Evolutionary conservation across 2,329 filamentous ascomycete genomes (phyloP).

Genomic region (Botryosphaeria dothidea): DNA sequence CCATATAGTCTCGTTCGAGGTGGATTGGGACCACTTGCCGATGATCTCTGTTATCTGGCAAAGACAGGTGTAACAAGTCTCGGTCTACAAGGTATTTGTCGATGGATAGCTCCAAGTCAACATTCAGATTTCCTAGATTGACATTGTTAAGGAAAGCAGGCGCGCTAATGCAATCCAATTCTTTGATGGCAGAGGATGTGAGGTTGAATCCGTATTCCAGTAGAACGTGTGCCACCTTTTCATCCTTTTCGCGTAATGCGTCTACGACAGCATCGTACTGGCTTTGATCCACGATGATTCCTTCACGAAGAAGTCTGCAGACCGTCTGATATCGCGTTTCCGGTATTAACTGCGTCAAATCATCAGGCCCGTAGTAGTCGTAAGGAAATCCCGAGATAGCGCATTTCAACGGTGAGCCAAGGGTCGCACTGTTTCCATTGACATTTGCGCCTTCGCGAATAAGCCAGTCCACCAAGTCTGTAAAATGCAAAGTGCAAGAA

Average conservation of each 20-base stretch:
- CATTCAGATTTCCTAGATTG: no score
- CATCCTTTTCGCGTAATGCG: rapidly evolving
- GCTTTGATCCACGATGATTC: no score
- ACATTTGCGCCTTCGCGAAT: background rate
- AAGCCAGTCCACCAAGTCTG: background rate
- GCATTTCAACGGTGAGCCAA: background rate
- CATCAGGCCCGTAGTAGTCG: no score
- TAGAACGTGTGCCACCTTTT: background rate
- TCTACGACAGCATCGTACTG: background rate
- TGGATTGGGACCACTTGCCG: background rate
- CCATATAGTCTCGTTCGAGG: background rate
- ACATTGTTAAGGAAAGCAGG: no score
- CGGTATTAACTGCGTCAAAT: rapidly evolving
- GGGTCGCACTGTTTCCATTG: background rate
- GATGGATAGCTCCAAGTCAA: no score
- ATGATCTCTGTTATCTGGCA: no score
- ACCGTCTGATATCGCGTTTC: background rate
- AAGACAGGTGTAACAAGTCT: no score
- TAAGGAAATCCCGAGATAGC: background rate
- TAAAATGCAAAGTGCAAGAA: background rate
- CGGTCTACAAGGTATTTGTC: no score
- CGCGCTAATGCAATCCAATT: no score
- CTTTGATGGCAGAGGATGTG: no score
- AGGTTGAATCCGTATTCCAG: background rate
- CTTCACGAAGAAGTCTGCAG: background rate